Evolutionary conservation across 202 grass and related monocot genomes (phyloP), one percentile per base, ranked within the genome.

Genomic region (Brachypodium distachyon): DNA sequence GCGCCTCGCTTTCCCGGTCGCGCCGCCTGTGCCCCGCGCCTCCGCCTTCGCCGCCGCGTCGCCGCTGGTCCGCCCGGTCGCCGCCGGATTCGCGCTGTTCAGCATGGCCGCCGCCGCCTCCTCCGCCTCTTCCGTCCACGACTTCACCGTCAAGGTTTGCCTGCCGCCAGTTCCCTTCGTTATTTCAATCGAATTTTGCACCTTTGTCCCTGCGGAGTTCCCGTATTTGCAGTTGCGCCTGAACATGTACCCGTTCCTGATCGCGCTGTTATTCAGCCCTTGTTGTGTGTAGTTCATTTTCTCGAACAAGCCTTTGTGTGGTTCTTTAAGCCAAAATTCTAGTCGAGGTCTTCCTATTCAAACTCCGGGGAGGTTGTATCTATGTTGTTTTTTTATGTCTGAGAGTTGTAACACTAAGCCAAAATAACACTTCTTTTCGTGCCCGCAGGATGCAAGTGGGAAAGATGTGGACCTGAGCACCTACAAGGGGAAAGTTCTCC

Each of bases 391-490:
- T 50, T 63, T 37, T 17, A 1, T 14, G 39, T 17, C 1, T 14
- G 39, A 13, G 14, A 57, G 39, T 40, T 62, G 29, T 82, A 46
- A 43, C 43, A 37, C 29, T 62, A 38, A 49, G 5, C n/a, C n/a
- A n/a, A n/a, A n/a, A n/a, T n/a, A 54, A 53, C 12, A 12, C 18
- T 21, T 12, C 27, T 60, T 65, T 34, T 84, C 17, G 74, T 44
- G 10, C 40, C 55, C 71, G 77, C 67, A 96, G 91, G 95, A 98
- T 88, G 84, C 89, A 16, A 98, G 73, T 5, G 91, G 89, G 40
- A 92, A 98, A 77, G 91, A 97, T 81, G 91, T 92, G 28, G 91
- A 97, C 66, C 85, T 94, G 26, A 90, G 89, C 79, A 88, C 70
- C 25, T 97, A 88, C 84, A 97, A 92, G 79, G 94, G 89, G 62